Base-by-base conservation (phyloP, 495 filamentous ascomycete species). In the Glarea lozoyensis region DNA sequence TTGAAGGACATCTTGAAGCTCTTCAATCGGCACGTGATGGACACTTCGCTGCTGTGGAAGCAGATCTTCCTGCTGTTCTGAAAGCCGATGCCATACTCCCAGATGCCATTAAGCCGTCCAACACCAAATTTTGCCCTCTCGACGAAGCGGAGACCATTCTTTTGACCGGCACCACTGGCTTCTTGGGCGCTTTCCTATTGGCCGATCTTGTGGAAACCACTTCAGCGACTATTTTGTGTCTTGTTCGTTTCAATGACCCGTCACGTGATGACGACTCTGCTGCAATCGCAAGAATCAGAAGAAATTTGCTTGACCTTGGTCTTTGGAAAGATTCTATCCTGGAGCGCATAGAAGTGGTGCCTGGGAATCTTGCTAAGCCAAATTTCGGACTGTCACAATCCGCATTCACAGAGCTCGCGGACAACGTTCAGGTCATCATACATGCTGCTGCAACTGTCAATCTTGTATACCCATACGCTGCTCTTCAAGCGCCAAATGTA, bases 371-470 rank as follows among this genome's bases (percentile, higher is more conserved):
- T 13, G 72, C 75, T 11, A 63, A 72, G 10, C 68, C 68, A 41
- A 66, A 68, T 2, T 68, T 84, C 42, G 80, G 79, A 18, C 66
- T 84, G 33, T 9, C 64, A 0, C 70, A 67, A 0, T 70, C 76
- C 11, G 61, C 58, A 7, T 84, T 78, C 42, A 65, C 74, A 11
- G 67, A 78, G 17, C 62, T 82, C 4, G 75, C 73, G 0, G 44
- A 61, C 13, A 70, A 71, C 6, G 64, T 78, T 2, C 68, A 81
- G 44, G 78, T 81, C 17, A 78, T 82, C 27, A 67, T 82, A 7
- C 79, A 83, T 48, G 73, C 77, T 18, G 79, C 70, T 7, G 79
- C 79, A 10, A 78, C 75, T 1, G 79, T 83, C 25, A 83, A 81
- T 50, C 65, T 83, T 16, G 78, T 83, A 0, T 81, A 81, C 49